phyloP scores from a whole-genome alignment of 129 eudicot genomes.

The Tagetes patula region DNA sequence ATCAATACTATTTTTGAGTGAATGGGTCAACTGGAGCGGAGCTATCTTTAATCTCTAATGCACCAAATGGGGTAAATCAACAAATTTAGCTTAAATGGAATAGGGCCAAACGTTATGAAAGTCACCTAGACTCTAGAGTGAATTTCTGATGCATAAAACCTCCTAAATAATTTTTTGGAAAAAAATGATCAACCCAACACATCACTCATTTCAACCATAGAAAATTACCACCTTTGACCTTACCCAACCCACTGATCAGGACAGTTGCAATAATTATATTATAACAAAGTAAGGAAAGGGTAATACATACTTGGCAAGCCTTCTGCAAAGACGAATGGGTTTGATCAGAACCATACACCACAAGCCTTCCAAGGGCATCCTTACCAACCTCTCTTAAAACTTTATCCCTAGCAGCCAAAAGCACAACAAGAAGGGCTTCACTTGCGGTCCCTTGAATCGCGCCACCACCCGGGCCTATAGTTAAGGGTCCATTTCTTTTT shows the following conservation, averaged over 20 bases:
- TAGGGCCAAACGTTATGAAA: neutral
- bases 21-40: too few relatives aligned
- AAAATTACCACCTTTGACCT: neutral
- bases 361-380: slow-evolving; percentile 71
- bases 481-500: neutral
- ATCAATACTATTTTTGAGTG: too few relatives aligned
- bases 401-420: slow-evolving; percentile 87
- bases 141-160: slow-evolving; percentile 1
- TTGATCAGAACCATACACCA: slow-evolving; percentile 94
- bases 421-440: slow-evolving; percentile 89
- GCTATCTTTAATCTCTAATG: too few relatives aligned
- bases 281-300: slow-evolving; percentile 5
- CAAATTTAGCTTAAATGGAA: neutral
- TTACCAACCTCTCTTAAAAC: slow-evolving; percentile 68
- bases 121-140: neutral
- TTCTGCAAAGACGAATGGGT: slow-evolving; percentile 82
- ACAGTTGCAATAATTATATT: neutral
- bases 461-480: slow-evolving; percentile 91
- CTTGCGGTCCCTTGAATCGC: slow-evolving; percentile 98
- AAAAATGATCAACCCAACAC: neutral
- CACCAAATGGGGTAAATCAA: neutral
- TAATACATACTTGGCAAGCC: slow-evolving; percentile 80
- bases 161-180: neutral
- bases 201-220: neutral
- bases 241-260: neutral